Evolutionary conservation across 2,329 filamentous ascomycete genomes (phyloP), one percentile per base, ranked within the genome.

Genomic region (Ceratocystiopsis sp.): DNA sequence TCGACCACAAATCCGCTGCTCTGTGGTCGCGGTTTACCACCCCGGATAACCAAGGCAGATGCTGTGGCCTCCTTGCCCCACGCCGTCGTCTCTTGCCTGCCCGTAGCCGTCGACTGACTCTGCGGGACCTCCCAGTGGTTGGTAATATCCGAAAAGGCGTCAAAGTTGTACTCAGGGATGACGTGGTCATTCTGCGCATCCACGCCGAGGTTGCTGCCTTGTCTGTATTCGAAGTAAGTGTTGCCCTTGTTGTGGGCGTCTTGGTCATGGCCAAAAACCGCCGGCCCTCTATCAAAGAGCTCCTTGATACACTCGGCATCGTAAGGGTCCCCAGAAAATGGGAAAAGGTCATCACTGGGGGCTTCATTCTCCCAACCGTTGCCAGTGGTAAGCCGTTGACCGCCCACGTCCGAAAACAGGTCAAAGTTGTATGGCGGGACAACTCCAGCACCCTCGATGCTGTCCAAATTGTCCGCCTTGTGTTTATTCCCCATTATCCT

Each of bases 401-500:
- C 18, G 9, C 17, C 37, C 2, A 33, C 16, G 13, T 43, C 46
- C 0, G 46, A 46, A 17, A 46, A 43, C 4, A 42, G 38, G 29
- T 44, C 44, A 36, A 45, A 49, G 11, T 49, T 41, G 40, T 49
- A 49, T 0, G 44, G 42, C 3, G 44, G 46, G 9, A 45, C 38
- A 8, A 29, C 10, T 3, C 40, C 43, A 21, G 44, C 38, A 14
- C 37, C 40, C 4, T 19, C 25, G 3, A 29, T 21, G 21, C 16
- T 37, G 25, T 21, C 25, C 8, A 37, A 14, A 17, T 34, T 16
- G 32, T 21, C 25, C 8, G 34, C 17, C 19, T 34, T 16, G 32
- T 43, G 29, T 29, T 38, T 35, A 17, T 29, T 12, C 25, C 25
- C 2, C 10, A 8, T 3, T 16, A 25, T 16, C 37, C 13, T 37